phyloP scores from a whole-genome alignment of 1,284 basidiomycete genomes.

The Apiotrichum laibachii region DNA sequence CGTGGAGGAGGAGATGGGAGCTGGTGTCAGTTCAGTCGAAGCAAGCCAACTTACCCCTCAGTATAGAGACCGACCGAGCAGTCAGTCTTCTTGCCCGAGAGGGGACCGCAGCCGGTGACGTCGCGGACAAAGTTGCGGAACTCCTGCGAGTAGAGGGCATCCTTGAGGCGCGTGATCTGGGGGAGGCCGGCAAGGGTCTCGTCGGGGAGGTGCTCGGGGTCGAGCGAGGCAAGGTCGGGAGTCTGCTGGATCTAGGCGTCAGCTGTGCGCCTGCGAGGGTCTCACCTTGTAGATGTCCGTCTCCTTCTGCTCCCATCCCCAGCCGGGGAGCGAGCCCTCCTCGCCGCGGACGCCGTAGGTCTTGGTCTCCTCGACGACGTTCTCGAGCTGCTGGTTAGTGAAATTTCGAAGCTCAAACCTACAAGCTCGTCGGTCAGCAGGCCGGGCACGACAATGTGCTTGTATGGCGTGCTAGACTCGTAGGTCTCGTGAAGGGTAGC shows the following conservation, averaged over 20 bases:
- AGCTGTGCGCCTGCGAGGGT: not conserved
- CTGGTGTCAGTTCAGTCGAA: not conserved
- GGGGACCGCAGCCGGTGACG: constrained; percentile 89
- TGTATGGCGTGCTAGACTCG: constrained; percentile 67
- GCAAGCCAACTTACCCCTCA: constrained; percentile 49
- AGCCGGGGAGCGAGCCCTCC: constrained; percentile 48
- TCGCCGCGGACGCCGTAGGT: constrained; percentile 49
- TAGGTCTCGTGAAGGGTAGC: constrained; percentile 55
- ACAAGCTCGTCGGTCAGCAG: constrained; percentile 83
- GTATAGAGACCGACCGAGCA: constrained; percentile 94
- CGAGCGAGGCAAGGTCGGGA: constrained; percentile 90
- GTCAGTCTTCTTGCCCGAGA: constrained; percentile 88
- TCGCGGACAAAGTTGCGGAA: constrained; percentile 82
- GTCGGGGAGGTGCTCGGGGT: constrained; percentile 60
- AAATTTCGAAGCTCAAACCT: constrained; percentile 27
- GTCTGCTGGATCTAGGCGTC: constrained; percentile 82
- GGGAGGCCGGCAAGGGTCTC: constrained; percentile 68
- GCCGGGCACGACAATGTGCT: constrained; percentile 75
- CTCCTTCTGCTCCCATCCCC: constrained; percentile 90
- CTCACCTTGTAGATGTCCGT: constrained; percentile 96
- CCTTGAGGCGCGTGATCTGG: constrained; percentile 73
- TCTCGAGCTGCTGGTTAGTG: constrained; percentile 57
- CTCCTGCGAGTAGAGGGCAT: constrained; percentile 83
- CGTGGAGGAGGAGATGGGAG: constrained; percentile 93
- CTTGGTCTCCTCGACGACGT: constrained; percentile 60